Percentiles rank a stretch among this genome's conserved stretches.
Evolutionary conservation across 2,329 filamentous ascomycete genomes (phyloP).

Genomic region (Plenodomus lindquistii): DNA sequence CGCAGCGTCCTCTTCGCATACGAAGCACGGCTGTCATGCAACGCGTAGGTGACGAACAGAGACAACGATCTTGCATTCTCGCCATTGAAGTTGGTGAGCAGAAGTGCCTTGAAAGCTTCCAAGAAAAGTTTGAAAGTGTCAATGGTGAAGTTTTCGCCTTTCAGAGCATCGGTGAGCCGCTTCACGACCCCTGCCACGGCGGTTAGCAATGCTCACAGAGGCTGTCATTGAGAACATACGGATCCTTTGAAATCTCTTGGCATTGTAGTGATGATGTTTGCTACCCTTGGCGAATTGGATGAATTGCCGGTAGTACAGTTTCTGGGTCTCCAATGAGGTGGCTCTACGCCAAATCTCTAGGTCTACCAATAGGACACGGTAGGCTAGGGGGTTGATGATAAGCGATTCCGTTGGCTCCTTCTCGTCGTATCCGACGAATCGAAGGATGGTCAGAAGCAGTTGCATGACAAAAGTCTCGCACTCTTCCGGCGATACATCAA

Average conservation of each 20-base stretch:
- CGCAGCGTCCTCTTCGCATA: conserved; percentile 41
- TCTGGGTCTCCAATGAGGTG: conserved; percentile 74
- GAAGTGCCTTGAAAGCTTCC: conserved; percentile 74
- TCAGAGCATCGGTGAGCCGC: conserved; percentile 84
- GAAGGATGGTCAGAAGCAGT: conserved; percentile 75
- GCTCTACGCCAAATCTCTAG: conserved; percentile 85
- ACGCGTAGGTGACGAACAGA: conserved; percentile 88
- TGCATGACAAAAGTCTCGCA: conserved; percentile 58
- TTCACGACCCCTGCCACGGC: conserved; percentile 75
- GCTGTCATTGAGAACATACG: conserved; percentile 59
- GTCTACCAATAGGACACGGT: conserved; percentile 88
- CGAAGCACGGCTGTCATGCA: conserved; percentile 65
- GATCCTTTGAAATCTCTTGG: conserved; percentile 84
- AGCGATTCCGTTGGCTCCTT: conserved; percentile 82
- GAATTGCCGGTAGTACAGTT: conserved; percentile 92
- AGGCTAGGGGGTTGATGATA: conserved; percentile 93
- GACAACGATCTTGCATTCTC: conserved; percentile 86
- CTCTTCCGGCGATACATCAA: conserved; percentile 44
- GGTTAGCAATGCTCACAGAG: conserved; percentile 19
- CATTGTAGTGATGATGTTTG: conserved; percentile 91
- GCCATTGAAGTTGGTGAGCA: conserved; percentile 78
- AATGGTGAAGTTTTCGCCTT: conserved; percentile 75
- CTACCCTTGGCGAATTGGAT: conserved; percentile 84
- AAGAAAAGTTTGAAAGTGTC: conserved; percentile 78
- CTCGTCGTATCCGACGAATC: conserved; percentile 87